A percentile compares a stretch with the other conserved stretches of the same genome.
These are phyloP conservation scores for Paratinospora sagittata DNA, from an alignment of 164 flowering plant genomes.

Conservation along the genomic window DNA sequence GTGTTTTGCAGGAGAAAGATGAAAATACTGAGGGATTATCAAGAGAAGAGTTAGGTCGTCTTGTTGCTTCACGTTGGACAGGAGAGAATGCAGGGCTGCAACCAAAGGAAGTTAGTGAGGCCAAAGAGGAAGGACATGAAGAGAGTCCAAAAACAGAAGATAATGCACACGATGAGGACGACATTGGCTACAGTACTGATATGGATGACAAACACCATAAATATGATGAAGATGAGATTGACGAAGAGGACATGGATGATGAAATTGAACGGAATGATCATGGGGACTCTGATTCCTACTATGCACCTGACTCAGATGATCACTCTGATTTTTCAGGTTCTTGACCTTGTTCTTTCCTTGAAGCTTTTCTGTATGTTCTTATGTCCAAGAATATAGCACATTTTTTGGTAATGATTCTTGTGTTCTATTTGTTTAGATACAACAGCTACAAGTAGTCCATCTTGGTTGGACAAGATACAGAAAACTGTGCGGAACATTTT, in stretches of 20 bases:
- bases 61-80: slow-evolving; percentile 95
- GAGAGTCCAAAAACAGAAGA: slow-evolving; percentile 28
- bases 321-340: slow-evolving; percentile 62
- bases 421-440: slow-evolving; percentile 28
- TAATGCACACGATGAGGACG: slow-evolving; percentile 44
- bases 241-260: slow-evolving; percentile 40
- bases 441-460: slow-evolving; percentile 36
- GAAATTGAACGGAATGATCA: slow-evolving; percentile 41
- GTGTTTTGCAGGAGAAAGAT: slow-evolving; percentile 36
- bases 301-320: slow-evolving; percentile 49
- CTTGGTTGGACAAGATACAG: slow-evolving; percentile 91
- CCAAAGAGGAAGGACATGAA: slow-evolving; percentile 30
- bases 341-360: not conserved
- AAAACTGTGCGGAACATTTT: slow-evolving; percentile 58
- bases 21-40: slow-evolving; percentile 63
- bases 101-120: slow-evolving; percentile 27
- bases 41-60: slow-evolving; percentile 89
- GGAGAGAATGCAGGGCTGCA: slow-evolving; percentile 58
- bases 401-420: slow-evolving; percentile 4
- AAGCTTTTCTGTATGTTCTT: not conserved
- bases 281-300: slow-evolving; percentile 42
- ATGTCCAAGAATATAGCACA: not conserved
- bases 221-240: slow-evolving; percentile 31
- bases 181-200: slow-evolving; percentile 61
- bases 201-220: slow-evolving; percentile 47